Percentiles rank a stretch among this genome's conserved stretches.
Evolutionary conservation across 202 grass and related monocot genomes (phyloP).

Genomic region (Dendrocalamus latiflorus): DNA sequence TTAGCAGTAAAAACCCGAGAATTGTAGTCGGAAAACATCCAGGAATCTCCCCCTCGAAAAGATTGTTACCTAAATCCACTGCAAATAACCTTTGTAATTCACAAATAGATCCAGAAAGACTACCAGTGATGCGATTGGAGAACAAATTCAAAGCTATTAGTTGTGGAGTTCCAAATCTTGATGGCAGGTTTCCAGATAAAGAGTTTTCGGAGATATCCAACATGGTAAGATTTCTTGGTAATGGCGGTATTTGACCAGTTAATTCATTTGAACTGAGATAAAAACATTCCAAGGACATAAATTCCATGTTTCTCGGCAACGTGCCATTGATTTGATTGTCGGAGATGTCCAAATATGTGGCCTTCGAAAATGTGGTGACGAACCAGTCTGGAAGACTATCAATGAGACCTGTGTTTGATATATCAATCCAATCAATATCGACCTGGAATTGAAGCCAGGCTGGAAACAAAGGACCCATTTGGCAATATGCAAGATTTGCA

Average conservation of each 20-base stretch:
- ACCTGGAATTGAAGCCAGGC: slow-evolving; percentile 25
- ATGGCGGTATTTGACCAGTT: not conserved
- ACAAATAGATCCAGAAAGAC: not conserved
- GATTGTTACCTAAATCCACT: slow-evolving; percentile 16
- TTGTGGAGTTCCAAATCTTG: not conserved
- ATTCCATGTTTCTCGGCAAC: not conserved
- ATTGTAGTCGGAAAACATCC: not conserved
- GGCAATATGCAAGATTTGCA: slow-evolving; percentile 9
- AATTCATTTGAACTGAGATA: not conserved
- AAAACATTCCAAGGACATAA: not conserved
- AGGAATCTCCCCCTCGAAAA: slow-evolving; percentile 1
- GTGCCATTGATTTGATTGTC: not conserved
- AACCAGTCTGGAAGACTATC: slow-evolving; percentile 30
- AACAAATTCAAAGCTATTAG: fast-evolving
- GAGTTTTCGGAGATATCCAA: not conserved
- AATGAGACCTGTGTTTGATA: not conserved
- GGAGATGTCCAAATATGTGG: not conserved
- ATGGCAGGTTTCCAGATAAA: not conserved
- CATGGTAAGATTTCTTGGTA: not conserved
- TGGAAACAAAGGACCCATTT: slow-evolving; percentile 29
- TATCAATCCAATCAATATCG: not conserved
- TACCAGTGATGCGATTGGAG: not conserved
- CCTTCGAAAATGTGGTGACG: not conserved
- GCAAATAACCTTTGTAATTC: not conserved
- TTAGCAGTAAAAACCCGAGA: fast-evolving